Percentiles rank a stretch among this genome's conserved stretches.
phyloP scores from a whole-genome alignment of 2,329 filamentous ascomycete species.

The Aspergillus tubingensis region DNA sequence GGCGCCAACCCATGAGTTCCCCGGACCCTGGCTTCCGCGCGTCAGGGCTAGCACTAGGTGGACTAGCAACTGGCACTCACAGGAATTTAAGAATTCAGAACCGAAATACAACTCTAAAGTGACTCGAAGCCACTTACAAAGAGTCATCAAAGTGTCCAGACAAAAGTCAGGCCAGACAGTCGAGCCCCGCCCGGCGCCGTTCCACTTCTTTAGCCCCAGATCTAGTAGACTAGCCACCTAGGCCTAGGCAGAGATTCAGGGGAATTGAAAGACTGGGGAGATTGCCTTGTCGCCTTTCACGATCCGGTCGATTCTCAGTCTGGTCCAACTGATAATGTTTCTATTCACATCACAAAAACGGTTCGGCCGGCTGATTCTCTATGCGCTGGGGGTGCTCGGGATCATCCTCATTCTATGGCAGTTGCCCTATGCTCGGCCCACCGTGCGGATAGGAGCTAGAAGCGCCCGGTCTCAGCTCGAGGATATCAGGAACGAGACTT shows the following conservation, averaged over 20 bases:
- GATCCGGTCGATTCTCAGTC: not conserved
- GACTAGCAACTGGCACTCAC: not conserved
- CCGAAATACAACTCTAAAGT: not conserved
- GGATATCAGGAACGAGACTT: slow-evolving; percentile 12
- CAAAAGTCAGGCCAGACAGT: not conserved
- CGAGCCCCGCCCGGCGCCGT: not conserved
- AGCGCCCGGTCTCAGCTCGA: not conserved
- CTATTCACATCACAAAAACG: slow-evolving; percentile 10
- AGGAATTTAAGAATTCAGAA: not conserved
- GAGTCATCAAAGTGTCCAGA: not conserved
- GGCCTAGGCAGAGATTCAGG: not conserved
- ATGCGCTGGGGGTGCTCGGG: not conserved
- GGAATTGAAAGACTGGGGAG: not conserved
- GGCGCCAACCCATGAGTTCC: not conserved
- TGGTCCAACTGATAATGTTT: not conserved
- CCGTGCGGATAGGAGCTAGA: not conserved
- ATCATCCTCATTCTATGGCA: slow-evolving; percentile 5
- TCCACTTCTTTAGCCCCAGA: not conserved
- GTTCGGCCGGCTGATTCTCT: not conserved
- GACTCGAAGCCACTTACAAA: not conserved
- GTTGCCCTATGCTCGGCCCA: not conserved
- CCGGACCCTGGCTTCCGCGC: not conserved
- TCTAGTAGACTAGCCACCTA: too few species aligned
- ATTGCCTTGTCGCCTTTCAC: not conserved
- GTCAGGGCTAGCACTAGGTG: not conserved